phyloP scores from a whole-genome alignment of 805 yeast genomes.

The Lipomyces mesembrius region DNA sequence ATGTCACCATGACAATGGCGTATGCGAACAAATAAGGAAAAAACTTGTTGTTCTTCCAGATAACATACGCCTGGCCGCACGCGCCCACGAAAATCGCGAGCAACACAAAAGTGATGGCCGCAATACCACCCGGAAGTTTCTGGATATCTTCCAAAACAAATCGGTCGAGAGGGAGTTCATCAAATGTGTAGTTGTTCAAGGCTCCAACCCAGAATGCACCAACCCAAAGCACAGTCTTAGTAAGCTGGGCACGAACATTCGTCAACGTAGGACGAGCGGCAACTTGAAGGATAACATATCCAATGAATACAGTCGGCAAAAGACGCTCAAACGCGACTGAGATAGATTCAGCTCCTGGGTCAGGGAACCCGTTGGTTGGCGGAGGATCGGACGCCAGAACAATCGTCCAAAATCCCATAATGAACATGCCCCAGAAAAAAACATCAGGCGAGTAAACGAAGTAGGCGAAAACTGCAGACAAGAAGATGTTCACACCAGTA shows the following conservation, averaged over 20 bases:
- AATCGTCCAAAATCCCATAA: constrained; percentile 85
- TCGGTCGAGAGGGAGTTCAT: constrained; percentile 84
- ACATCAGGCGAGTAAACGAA: constrained; percentile 57
- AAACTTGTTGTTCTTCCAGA: constrained; percentile 72
- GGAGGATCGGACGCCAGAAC: constrained; percentile 81
- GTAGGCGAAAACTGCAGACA: constrained; percentile 55
- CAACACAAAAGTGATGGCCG: constrained; percentile 62
- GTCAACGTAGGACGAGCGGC: constrained; percentile 42
- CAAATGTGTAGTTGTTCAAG: constrained; percentile 85
- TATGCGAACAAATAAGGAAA: constrained; percentile 63
- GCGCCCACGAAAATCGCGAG: constrained; percentile 58
- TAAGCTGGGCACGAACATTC: constrained; percentile 42
- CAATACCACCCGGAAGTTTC: constrained; percentile 75
- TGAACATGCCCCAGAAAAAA: constrained; percentile 64
- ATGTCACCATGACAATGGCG: constrained; percentile 49
- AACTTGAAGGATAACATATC: constrained; percentile 69
- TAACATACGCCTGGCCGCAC: constrained; percentile 70
- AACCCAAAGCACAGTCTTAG: constrained; percentile 65
- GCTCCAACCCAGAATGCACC: constrained; percentile 84
- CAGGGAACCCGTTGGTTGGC: constrained; percentile 59
- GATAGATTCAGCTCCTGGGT: constrained; percentile 61
- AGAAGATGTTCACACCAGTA: constrained; percentile 59
- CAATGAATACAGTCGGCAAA: constrained; percentile 72
- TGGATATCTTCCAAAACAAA: constrained; percentile 71
- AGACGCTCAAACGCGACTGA: constrained; percentile 75